Base-by-base conservation (phyloP, 1,139 yeast species). In the Geotrichum phurueaensis region DNA sequence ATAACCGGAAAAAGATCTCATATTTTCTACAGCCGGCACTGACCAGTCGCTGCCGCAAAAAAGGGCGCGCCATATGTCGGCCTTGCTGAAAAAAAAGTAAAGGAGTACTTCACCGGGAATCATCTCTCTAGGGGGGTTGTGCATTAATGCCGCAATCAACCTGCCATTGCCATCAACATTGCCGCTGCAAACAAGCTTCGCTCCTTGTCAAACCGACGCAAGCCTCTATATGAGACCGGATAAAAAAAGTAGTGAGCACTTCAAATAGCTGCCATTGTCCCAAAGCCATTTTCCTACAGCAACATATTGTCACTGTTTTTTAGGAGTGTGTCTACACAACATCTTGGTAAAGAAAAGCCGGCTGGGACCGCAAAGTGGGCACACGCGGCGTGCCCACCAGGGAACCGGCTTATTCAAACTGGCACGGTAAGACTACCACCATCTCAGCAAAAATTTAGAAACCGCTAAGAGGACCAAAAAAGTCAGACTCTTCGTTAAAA, bases 1-100 rank as follows among this genome's bases (percentile, higher is more conserved):
- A 39, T n/a, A 3, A 39, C 20, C 15, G 15, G 7, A 39, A 5
- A 39, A 39, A n/a, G n/a, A 39, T 15, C n/a, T 13, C 45, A 15
- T 39, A 5, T 39, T 39, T 39, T n/a, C 45, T n/a, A 15, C 45
- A 39, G 51, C 60, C 61, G 63, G 63, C 63, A 52, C 57, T 51
- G 64, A 63, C 68, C 68, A 65, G 68, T 66, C 68, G 68, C 68
- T 62, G 67, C 67, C 63, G 31, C 45, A 39, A 39, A 13, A 53
- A 3, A 33, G 43, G 62, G 66, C 68, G 68, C 68, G 68, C 68
- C 68, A 66, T 63, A 47, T 65, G 65, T 63, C 65, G 58, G 63
- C 61, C 61, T 49, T 58, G 63, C 61, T 39, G 45, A 39, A 39
- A 39, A 39, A 39, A 39, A 39, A 39, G n/a, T 3, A 33, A 33